Evolutionary conservation across 129 eudicot genomes (phyloP).

Genomic region (Escallonia herrerae): DNA sequence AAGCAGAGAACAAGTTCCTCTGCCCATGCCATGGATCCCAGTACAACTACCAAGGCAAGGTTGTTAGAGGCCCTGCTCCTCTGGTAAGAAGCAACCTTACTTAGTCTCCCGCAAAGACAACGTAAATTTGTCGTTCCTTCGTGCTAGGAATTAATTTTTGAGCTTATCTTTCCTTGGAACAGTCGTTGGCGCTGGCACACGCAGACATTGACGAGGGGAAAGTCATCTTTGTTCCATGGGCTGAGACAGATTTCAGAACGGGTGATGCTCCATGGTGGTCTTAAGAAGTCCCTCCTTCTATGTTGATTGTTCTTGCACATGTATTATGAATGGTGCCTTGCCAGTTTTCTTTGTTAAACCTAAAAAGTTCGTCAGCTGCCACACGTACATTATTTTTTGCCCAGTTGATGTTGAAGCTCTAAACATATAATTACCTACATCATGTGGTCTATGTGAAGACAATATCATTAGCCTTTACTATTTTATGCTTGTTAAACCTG

Average conservation of each 20-base stretch:
- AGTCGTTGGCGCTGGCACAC: conserved; percentile 91
- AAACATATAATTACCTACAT: background rate
- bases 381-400: conserved; percentile 7
- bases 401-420: conserved; percentile 1
- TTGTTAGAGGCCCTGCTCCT: conserved; percentile 76
- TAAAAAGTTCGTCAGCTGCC: conserved; percentile 6
- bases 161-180: conserved; percentile 18
- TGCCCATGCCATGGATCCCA: conserved; percentile 97
- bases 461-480: no score
- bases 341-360: conserved; percentile 7
- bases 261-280: conserved; percentile 96
- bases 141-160: background rate
- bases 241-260: conserved; percentile 78
- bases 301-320: conserved; percentile 1
- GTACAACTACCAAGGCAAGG: conserved; percentile 63
- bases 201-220: conserved; percentile 64
- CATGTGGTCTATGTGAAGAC: no score
- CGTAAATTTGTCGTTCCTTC: background rate
- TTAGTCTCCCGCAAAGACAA: background rate
- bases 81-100: conserved; percentile 30
- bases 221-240: conserved; percentile 80
- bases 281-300: conserved; percentile 11
- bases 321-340: conserved; percentile 2
- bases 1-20: conserved; percentile 87
- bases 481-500: no score